Conservation (phyloP, 768 basidiomycete species). For the Basidioascus undulatus region DNA sequence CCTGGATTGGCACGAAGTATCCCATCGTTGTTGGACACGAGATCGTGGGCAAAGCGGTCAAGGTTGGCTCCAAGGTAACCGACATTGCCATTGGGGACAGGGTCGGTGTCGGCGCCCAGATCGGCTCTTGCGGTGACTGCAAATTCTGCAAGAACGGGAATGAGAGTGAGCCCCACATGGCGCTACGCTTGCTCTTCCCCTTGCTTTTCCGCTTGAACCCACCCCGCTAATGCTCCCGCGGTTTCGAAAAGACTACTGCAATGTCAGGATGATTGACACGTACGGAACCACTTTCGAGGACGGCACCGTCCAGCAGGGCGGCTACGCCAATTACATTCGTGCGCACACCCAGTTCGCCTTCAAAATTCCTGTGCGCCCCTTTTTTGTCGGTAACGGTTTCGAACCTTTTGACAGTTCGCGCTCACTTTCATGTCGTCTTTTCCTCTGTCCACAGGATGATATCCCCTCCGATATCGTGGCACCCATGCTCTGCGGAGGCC, state of each 20-base stretch:
- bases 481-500: conserved; percentile 38
- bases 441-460: conserved; percentile 14
- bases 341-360: conserved; percentile 30
- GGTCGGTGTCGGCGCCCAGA: conserved; percentile 31
- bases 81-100: conserved; percentile 34
- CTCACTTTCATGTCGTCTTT: neutral
- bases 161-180: conserved; percentile 8
- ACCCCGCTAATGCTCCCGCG: no score
- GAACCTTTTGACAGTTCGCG: neutral
- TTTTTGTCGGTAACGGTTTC: neutral
- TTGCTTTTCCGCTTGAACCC: neutral
- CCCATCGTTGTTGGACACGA: neutral
- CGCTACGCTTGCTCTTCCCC: neutral
- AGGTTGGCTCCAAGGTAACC: conserved; percentile 31
- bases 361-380: conserved; percentile 24
- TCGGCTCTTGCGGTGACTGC: conserved; percentile 24
- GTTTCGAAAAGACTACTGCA: neutral
- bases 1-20: neutral
- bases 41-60: conserved; percentile 25
- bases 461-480: conserved; percentile 31
- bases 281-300: conserved; percentile 14
- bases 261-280: conserved; percentile 13
- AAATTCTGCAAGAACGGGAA: conserved; percentile 7
- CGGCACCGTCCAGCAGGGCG: conserved; percentile 10
- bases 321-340: conserved; percentile 28